A percentile compares a stretch with the other conserved stretches of the same genome.
Conservation (phyloP, 208 protist species). For the Trypanosoma scelopori region DNA sequence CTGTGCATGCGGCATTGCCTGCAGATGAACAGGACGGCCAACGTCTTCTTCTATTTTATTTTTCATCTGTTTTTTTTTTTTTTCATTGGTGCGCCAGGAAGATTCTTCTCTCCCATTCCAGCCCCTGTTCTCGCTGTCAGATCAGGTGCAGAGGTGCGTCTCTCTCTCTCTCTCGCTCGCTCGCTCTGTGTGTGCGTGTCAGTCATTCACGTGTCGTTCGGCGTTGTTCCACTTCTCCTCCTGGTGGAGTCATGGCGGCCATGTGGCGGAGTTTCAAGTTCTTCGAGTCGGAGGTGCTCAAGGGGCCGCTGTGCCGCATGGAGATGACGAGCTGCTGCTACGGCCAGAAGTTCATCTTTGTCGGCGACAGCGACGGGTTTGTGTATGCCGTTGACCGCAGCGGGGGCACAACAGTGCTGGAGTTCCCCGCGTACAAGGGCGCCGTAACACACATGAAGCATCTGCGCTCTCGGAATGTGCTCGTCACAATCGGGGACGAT, state of each 20-base stretch:
- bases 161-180: too few species aligned
- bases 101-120: too few species aligned
- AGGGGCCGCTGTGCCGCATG: slow-evolving; percentile 44
- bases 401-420: slow-evolving; percentile 23
- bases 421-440: slow-evolving; percentile 82
- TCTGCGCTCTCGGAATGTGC: slow-evolving; percentile 41
- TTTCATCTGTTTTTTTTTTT: background rate
- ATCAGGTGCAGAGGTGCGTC: too few species aligned
- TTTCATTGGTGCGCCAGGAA: background rate
- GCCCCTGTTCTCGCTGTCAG: too few species aligned
- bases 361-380: slow-evolving; percentile 80
- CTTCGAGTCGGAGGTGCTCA: slow-evolving; percentile 53
- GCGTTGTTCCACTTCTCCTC: too few species aligned
- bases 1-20: background rate
- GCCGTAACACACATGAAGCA: slow-evolving; percentile 71
- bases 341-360: slow-evolving; percentile 75
- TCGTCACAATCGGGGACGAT: slow-evolving; percentile 86
- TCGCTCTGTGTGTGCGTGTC: too few species aligned
- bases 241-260: slow-evolving; percentile 5
- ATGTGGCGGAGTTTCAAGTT: slow-evolving; percentile 69
- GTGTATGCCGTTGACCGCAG: slow-evolving; percentile 74
- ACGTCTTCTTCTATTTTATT: too few species aligned
- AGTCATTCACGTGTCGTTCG: too few species aligned
- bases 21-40: background rate
- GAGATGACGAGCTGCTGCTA: slow-evolving; percentile 72